Evolutionary conservation across 2,329 filamentous ascomycete genomes (phyloP), one percentile per base, ranked within the genome.

Genomic region (Fusarium virguliforme): DNA sequence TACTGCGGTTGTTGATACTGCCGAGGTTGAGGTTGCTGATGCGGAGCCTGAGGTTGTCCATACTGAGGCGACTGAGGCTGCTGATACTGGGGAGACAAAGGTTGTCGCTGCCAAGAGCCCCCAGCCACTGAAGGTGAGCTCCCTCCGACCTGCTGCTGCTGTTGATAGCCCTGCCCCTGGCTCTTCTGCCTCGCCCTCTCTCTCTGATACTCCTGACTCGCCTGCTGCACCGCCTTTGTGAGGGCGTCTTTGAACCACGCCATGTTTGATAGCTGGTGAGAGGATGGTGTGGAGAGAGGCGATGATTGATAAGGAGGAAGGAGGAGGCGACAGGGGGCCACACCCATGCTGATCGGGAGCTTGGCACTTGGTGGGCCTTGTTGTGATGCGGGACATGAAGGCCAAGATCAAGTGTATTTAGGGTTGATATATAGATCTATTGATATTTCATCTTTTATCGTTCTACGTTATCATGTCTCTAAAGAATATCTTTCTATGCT

Each of bases 181-280:
- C 43, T 38, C 35, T 67, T 59, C 26, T 63, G 58, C 50, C 66
- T 60, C 51, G 70, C 59, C 26, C 60, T 67, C 24, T 35, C 48
- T 55, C 56, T 54, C 30, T 73, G 72, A 71, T 60, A 69, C 62
- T 75, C 74, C 26, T 73, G 65, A 22, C 62, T 66, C 34, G 67
- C 68, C 62, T 71, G 67, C 60, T 68, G 65, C 43, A 72, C 74
- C 56, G 73, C 65, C 60, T 75, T 77, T 7, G 66, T 72, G 8
- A 77, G 48, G 18, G 73, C 60, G 3, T 67, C 72, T 4, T 70
- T 70, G 4, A 76, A 50, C 60, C 74, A 73, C 15, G 70, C 73
- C 75, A 77, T 77, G 28, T 24, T 53, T 35, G 28, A 34, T 35
- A 24, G 15, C 30, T 12, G 48, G 35, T 8, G 30, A 32, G 15